Evolutionary conservation across 1,284 basidiomycete species (phyloP).

Genomic region (Kwoniella shivajii): DNA sequence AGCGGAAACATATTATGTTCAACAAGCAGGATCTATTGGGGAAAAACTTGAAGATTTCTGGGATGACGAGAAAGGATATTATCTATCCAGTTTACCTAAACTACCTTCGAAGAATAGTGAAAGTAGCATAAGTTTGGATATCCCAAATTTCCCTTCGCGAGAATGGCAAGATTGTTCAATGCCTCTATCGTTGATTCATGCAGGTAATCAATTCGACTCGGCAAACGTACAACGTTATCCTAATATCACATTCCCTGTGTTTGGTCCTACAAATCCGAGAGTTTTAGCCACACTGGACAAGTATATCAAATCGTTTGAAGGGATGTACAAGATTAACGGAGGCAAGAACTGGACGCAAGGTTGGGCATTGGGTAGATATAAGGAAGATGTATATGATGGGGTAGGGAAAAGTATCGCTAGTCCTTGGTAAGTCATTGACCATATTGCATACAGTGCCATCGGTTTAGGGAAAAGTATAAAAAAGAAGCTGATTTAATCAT

Average conservation of each 20-base stretch:
- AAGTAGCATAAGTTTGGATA: too few species aligned
- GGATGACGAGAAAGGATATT: conserved; percentile 34
- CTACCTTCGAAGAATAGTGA: not conserved
- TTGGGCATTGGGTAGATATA: conserved; percentile 56
- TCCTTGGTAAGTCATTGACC: conserved; percentile 49
- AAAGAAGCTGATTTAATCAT: not conserved
- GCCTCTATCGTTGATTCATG: conserved; percentile 53
- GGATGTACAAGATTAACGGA: conserved; percentile 54
- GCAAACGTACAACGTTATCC: not conserved
- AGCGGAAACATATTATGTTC: conserved; percentile 48
- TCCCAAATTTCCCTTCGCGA: not conserved
- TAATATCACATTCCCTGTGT: not conserved
- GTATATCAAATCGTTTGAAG: conserved; percentile 48
- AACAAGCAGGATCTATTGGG: conserved; percentile 37
- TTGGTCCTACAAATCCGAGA: conserved; percentile 27
- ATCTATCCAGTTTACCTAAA: conserved; percentile 28
- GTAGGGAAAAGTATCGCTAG: conserved; percentile 49
- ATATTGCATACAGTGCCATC: not conserved
- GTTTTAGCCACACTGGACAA: conserved; percentile 48
- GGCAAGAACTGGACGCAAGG: conserved; percentile 40
- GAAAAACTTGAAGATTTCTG: conserved; percentile 47
- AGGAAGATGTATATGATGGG: conserved; percentile 57
- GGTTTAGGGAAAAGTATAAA: not conserved
- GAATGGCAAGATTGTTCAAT: conserved; percentile 53
- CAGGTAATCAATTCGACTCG: conserved; percentile 24